phyloP scores from a whole-genome alignment of 208 protist species.

The Leishmania braziliensis region DNA sequence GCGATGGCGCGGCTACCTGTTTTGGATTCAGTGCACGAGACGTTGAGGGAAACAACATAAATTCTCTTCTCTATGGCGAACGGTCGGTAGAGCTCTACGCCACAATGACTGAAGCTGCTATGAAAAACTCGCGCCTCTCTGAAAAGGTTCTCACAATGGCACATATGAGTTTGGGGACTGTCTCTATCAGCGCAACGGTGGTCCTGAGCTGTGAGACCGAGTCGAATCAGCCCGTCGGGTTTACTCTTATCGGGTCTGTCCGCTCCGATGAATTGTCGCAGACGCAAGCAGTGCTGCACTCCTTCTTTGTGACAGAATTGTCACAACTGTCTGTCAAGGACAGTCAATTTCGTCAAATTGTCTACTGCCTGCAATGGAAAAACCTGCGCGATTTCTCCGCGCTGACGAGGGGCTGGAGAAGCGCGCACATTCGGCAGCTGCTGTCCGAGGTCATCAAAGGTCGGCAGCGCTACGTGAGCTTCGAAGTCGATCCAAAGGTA shows the following conservation, averaged over 20 bases:
- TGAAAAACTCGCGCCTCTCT: constrained; percentile 50
- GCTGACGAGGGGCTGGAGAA: constrained; percentile 46
- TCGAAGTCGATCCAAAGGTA: constrained; percentile 59
- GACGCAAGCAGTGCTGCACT: constrained; percentile 51
- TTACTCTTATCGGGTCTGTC: constrained; percentile 57
- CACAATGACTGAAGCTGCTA: constrained; percentile 56
- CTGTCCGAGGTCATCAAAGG: constrained; percentile 62
- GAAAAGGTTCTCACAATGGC: constrained; percentile 49
- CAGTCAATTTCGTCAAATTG: constrained; percentile 43
- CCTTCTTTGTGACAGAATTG: constrained; percentile 61
- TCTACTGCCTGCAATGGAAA: constrained; percentile 63
- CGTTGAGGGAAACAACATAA: constrained; percentile 62
- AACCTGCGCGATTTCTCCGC: constrained; percentile 56
- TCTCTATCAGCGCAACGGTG: constrained; percentile 51
- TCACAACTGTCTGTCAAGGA: constrained; percentile 40
- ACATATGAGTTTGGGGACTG: constrained; percentile 54
- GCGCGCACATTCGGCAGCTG: constrained; percentile 47
- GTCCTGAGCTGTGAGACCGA: constrained; percentile 38
- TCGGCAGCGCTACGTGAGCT: constrained; percentile 42
- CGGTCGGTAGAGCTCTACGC: constrained; percentile 61
- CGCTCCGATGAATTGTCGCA: constrained; percentile 51
- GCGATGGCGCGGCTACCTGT: constrained; percentile 47
- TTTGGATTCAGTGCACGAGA: constrained; percentile 58
- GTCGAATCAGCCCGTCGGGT: constrained; percentile 45
- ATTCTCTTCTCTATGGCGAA: constrained; percentile 60